A percentile compares a stretch with the other conserved stretches of the same genome.
Conservation (phyloP, 768 basidiomycete genomes). For the Ramaria rubella region DNA sequence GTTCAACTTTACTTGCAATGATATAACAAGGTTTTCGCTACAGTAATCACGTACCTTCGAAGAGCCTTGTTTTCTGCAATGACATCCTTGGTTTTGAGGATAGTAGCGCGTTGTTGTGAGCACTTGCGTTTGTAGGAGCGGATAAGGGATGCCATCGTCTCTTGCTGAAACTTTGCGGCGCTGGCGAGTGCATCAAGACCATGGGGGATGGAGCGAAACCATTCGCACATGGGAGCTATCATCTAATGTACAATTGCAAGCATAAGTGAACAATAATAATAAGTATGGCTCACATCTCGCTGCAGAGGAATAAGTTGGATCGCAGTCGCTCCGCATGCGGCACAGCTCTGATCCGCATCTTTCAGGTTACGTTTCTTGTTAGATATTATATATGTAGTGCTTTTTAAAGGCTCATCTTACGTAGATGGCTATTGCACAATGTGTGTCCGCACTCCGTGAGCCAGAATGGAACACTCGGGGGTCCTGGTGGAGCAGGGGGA, state of each 20-base stretch:
- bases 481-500: slow-evolving; percentile 29
- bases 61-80: slow-evolving; percentile 39
- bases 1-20: not conserved
- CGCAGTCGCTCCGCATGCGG: slow-evolving; percentile 54
- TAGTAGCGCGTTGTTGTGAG: slow-evolving; percentile 45
- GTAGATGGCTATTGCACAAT: slow-evolving; percentile 78
- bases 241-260: slow-evolving; percentile 45
- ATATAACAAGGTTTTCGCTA: not conserved
- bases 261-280: not conserved
- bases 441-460: slow-evolving; percentile 85
- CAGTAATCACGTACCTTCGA: slow-evolving; percentile 40
- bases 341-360: slow-evolving; percentile 72
- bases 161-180: slow-evolving; percentile 77
- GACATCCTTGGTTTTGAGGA: slow-evolving; percentile 50
- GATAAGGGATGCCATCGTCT: slow-evolving; percentile 62
- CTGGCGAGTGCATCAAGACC: slow-evolving; percentile 58
- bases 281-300: slow-evolving; percentile 48
- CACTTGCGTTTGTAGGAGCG: slow-evolving; percentile 54
- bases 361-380: not conserved
- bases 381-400: slow-evolving; percentile 14
- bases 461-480: slow-evolving; percentile 72
- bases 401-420: slow-evolving; percentile 35
- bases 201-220: slow-evolving; percentile 63
- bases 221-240: slow-evolving; percentile 74
- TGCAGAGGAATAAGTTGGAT: slow-evolving; percentile 72